Percentiles rank a stretch among this genome's conserved stretches.
These are phyloP conservation scores for Colletotrichum neosansevieriae DNA, from an alignment of 2,329 filamentous ascomycete species.

Conservation along the genomic window DNA sequence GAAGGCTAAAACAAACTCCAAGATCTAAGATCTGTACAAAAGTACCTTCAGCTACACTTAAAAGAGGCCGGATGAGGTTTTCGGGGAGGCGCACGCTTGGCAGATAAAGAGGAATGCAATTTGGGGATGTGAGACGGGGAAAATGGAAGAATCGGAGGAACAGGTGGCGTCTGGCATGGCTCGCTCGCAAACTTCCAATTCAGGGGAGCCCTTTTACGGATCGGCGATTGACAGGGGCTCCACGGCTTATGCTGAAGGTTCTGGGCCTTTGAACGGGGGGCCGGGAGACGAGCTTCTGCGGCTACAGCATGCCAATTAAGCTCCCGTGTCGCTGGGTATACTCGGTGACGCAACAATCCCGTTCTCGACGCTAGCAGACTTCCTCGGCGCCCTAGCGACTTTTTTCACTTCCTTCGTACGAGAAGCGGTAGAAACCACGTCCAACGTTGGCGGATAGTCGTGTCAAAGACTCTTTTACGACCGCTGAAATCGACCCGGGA, in stretches of 20 bases:
- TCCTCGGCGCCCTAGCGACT: not conserved
- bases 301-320: constrained; percentile 29
- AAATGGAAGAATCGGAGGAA: constrained; percentile 35
- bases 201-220: constrained; percentile 28
- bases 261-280: constrained; percentile 11
- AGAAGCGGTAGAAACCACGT: not conserved
- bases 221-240: constrained; percentile 33
- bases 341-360: constrained; percentile 38
- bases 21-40: constrained; percentile 3
- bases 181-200: not conserved
- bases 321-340: constrained; percentile 9
- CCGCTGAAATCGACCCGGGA: not conserved
- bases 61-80: constrained; percentile 14
- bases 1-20: constrained; percentile 8
- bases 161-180: constrained; percentile 37
- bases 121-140: constrained; percentile 23
- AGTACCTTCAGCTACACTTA: constrained; percentile 3
- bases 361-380: constrained; percentile 21
- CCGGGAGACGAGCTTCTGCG: not conserved
- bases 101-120: constrained; percentile 18
- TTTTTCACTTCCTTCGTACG: not conserved
- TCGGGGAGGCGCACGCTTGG: constrained; percentile 6
- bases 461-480: not conserved
- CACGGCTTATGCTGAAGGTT: not conserved
- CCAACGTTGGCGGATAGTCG: not conserved